phyloP scores from a whole-genome alignment of 2,329 filamentous ascomycete genomes.

The Botrytis paeoniae region DNA sequence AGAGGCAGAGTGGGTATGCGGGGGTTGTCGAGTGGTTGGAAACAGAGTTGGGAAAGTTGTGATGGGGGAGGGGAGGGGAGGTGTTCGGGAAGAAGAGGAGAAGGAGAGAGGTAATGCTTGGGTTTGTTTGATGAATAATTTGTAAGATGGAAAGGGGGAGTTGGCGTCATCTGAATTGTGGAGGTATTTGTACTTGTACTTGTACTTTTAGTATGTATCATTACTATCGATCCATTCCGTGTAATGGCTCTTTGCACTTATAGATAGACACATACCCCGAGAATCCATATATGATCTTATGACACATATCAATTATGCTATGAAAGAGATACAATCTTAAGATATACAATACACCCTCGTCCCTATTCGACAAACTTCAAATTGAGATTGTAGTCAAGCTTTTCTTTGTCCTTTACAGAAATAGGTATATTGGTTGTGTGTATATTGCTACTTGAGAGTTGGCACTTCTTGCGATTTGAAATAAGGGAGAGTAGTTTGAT shows the following conservation, averaged over 20 bases:
- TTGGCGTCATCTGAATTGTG: background rate
- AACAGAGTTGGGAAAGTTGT: background rate
- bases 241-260: background rate
- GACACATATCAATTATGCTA: background rate
- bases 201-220: background rate
- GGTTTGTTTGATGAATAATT: background rate
- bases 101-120: background rate
- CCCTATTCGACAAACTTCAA: background rate
- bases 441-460: background rate
- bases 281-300: background rate
- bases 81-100: background rate
- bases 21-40: slow-evolving; percentile 67
- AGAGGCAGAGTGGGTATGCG: slow-evolving; percentile 68
- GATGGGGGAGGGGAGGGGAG: background rate
- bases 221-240: background rate
- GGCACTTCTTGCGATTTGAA: background rate
- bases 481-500: background rate
- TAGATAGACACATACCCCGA: background rate
- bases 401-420: background rate
- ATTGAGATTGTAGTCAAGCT: background rate
- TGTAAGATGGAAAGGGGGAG: background rate
- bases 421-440: background rate
- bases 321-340: background rate
- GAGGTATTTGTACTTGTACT: background rate
- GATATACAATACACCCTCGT: background rate